Evolutionary conservation across 1,139 yeast species (phyloP).

Genomic region (Diutina catenulata): DNA sequence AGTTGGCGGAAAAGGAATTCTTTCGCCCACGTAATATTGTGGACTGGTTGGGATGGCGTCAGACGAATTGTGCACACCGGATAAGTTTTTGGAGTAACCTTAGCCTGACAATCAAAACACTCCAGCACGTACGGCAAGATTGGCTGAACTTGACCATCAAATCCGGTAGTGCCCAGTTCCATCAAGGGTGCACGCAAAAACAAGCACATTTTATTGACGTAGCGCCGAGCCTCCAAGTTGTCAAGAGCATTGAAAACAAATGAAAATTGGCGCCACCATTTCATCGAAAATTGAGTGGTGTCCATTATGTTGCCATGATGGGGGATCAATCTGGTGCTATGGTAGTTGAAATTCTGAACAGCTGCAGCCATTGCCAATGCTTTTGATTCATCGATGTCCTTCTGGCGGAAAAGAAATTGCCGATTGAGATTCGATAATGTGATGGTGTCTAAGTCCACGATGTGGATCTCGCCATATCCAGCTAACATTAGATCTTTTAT

Average conservation of each 20-base stretch:
- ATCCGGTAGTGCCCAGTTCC: slow-evolving; percentile 95
- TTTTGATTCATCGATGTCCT: slow-evolving; percentile 80
- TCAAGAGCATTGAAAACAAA: slow-evolving; percentile 87
- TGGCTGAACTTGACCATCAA: slow-evolving; percentile 87
- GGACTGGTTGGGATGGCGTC: slow-evolving; percentile 93
- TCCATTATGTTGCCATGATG: slow-evolving; percentile 88
- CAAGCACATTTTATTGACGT: slow-evolving; percentile 76
- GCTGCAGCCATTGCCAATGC: slow-evolving; percentile 75
- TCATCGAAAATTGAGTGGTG: slow-evolving; percentile 51
- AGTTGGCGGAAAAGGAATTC: slow-evolving; percentile 75
- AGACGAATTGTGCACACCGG: slow-evolving; percentile 97
- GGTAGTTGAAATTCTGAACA: slow-evolving; percentile 66
- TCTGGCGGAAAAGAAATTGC: slow-evolving; percentile 79
- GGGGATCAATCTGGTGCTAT: slow-evolving; percentile 54
- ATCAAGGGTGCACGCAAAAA: slow-evolving; percentile 65
- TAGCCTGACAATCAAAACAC: slow-evolving; percentile 86
- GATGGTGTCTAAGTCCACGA: slow-evolving; percentile 90
- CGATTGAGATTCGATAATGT: slow-evolving; percentile 86
- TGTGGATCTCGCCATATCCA: slow-evolving; percentile 82
- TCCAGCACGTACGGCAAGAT: slow-evolving; percentile 75
- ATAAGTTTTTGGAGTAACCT: slow-evolving; percentile 79
- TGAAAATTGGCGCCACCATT: slow-evolving; percentile 75
- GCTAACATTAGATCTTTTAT: slow-evolving; percentile 73
- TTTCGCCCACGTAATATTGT: slow-evolving; percentile 96
- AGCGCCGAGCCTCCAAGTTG: slow-evolving; percentile 82